Base-by-base conservation (phyloP, 2,329 filamentous ascomycete genomes). In the Alternaria brassicae region DNA sequence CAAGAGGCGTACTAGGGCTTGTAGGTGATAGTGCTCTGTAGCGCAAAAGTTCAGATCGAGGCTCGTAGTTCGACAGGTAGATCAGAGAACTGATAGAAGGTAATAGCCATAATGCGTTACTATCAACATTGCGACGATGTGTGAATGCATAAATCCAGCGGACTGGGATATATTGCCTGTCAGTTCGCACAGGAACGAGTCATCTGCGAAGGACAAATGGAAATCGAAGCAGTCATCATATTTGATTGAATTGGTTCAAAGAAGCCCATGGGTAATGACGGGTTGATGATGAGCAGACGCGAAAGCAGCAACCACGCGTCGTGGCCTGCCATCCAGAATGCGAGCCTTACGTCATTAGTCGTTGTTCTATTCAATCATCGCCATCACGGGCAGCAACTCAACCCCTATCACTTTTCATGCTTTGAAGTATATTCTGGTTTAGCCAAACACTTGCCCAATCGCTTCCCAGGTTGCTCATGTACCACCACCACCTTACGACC, bases 51-150 rank as follows among this genome's bases (percentile, higher is more conserved):
- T 41, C 51, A 58, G 7, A 61, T 56, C 3, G 15, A 41, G 34
- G 41, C 47, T 10, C 56, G 47, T 25, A 58, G 51, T 30, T 61
- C 51, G 37, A 54, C 51, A 37, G 54, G 52, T 25, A 61, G 52
- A 23, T 37, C 8, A 5, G 17, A 13, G 36, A 59, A 52, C 2
- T 19, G 21, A 45, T 3, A 15, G n/a, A 53, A 36, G 30, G 19
- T 49, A 23, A 9, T 41, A 17, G 48, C 48, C 48, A 51, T 51
- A 34, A 27, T 40, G 34, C 15, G 48, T n/a, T 17, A 19, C 19
- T 27, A 10, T 23, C 6, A 15, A 25, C 21, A 10, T 30, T 30
- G 36, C 34, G 3, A 47, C 4, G n/a, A 32, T 2, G 27, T 17
- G 42, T 21, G 7, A 47, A 15, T 32, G 42, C 17, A 27, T 21